Conservation (phyloP, 805 yeast species). For the Suhomyces faveliae region DNA sequence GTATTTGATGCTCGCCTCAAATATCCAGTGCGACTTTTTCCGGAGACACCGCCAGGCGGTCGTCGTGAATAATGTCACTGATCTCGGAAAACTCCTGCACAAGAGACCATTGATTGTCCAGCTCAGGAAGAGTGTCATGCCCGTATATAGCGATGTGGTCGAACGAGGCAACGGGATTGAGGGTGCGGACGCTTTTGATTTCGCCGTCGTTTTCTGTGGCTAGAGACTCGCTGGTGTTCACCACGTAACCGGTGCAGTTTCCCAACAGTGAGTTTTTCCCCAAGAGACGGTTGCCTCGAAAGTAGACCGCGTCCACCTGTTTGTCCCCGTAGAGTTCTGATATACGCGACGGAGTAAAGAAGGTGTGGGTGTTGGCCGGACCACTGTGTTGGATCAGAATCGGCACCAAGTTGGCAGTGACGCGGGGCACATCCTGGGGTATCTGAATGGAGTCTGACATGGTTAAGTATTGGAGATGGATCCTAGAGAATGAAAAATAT, state of each 20-base stretch:
- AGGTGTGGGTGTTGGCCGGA: slow-evolving; percentile 30
- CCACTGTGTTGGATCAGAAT: slow-evolving; percentile 22
- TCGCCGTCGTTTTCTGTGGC: slow-evolving; percentile 12
- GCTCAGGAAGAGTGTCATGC: slow-evolving; percentile 24
- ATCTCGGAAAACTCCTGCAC: slow-evolving; percentile 30
- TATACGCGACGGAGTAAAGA: slow-evolving; percentile 30
- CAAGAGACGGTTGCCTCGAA: slow-evolving; percentile 35
- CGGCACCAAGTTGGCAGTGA: slow-evolving; percentile 13
- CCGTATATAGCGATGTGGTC: slow-evolving; percentile 24
- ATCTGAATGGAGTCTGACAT: slow-evolving; percentile 9
- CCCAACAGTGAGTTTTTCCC: slow-evolving; percentile 18
- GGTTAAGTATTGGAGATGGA: too few species aligned
- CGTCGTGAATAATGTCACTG: slow-evolving; percentile 23
- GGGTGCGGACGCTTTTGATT: slow-evolving; percentile 19
- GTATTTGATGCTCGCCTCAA: not conserved
- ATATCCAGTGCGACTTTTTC: not conserved
- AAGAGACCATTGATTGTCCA: slow-evolving; percentile 23
- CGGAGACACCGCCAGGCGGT: not conserved
- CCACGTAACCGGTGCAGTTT: slow-evolving; percentile 24
- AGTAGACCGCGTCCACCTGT: slow-evolving; percentile 23
- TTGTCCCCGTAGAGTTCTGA: slow-evolving; percentile 14
- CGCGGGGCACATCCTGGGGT: slow-evolving; percentile 7
- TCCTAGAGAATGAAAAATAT: not conserved
- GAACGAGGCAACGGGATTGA: slow-evolving; percentile 22
- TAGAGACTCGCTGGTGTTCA: slow-evolving; percentile 20